These are phyloP conservation scores for Exophiala dermatitidis DNA, from an alignment of 2,329 filamentous ascomycete species.

Conservation along the genomic window DNA sequence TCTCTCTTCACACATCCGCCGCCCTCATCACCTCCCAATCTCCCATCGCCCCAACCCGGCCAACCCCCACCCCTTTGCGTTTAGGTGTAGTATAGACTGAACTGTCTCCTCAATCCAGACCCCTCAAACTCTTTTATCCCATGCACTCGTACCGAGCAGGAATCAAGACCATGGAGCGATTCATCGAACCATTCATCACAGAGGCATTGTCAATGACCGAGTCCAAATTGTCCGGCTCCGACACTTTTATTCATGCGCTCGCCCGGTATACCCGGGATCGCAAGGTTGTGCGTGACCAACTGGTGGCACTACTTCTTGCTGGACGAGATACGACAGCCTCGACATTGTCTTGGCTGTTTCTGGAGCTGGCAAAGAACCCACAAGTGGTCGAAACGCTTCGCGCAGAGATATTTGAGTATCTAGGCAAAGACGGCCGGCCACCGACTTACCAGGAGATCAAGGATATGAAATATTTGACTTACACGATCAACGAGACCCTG, in stretches of 20 bases:
- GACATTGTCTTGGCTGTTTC: slow-evolving; percentile 73
- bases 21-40: too few relatives aligned
- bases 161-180: slow-evolving; percentile 64
- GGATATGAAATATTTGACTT: slow-evolving; percentile 71
- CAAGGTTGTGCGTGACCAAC: slow-evolving; percentile 69
- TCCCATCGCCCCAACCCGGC: too few relatives aligned
- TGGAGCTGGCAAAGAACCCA: slow-evolving; percentile 70
- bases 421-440: slow-evolving; percentile 52
- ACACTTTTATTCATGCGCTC: slow-evolving; percentile 82
- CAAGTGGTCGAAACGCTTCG: slow-evolving; percentile 61
- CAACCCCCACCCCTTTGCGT: too few relatives aligned
- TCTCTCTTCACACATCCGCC: too few relatives aligned
- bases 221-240: slow-evolving; percentile 60
- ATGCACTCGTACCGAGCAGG: slow-evolving; percentile 55
- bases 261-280: slow-evolving; percentile 65
- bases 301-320: slow-evolving; percentile 74
- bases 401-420: slow-evolving; percentile 59
- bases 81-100: too few relatives aligned
- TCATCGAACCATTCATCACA: slow-evolving; percentile 72
- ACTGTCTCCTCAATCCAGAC: slow-evolving; percentile 34
- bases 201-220: slow-evolving; percentile 61
- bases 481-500: slow-evolving; percentile 68
- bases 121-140: slow-evolving; percentile 57
- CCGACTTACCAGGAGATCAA: slow-evolving; percentile 73
- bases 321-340: slow-evolving; percentile 77